Evolutionary conservation across 768 basidiomycete species (phyloP), one percentile per base, ranked within the genome.

Genomic region (Pisolithus albus): DNA sequence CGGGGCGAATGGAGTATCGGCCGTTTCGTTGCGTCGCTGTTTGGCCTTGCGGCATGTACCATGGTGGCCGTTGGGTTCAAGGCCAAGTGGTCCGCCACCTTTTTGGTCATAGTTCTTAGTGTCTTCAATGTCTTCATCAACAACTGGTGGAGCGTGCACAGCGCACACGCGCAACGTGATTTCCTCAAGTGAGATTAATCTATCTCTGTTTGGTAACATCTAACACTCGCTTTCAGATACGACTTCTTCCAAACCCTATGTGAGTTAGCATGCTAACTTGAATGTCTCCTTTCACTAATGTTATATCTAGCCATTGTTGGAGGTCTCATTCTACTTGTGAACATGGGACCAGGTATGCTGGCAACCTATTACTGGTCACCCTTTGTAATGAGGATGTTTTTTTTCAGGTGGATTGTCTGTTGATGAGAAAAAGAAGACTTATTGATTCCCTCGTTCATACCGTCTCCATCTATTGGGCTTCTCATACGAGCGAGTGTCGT

Each of bases 41-140:
- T 97, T 53, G 96, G 96, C 50, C 78, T 99, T 41, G 87, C 79
- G 13, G 93, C 94, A 4, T 98, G 96, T 64, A 71, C 81, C 63
- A 97, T 95, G 90, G 94, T 99, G 45, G 96, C 94, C 9, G 79
- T 98, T 55, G 96, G 96, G 42, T 98, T 97, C 83, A 98, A 98
- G 73, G 95, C 96, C 61, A 98, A 97, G 73, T 96, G 93, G 91
- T 92, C 91, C 13, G 95, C 95, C 2, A 82, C 84, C 11, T 98
- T 98, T 83, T 81, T 99, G 54, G 94, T 97, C 53, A 70, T 96
- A 56, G 78, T 93, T 4, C 71, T 99, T 62, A 91, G 88, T 64
- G 69, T 91, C 61, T 97, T 98, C 84, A 99, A 99, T 66, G 92
- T 95, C 32, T 90, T 95, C 61, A 90, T 88, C 70, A 99, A 99